These are phyloP conservation scores for Malassezia vespertilionis DNA, from an alignment of 1,284 basidiomycete species.

Conservation along the genomic window DNA sequence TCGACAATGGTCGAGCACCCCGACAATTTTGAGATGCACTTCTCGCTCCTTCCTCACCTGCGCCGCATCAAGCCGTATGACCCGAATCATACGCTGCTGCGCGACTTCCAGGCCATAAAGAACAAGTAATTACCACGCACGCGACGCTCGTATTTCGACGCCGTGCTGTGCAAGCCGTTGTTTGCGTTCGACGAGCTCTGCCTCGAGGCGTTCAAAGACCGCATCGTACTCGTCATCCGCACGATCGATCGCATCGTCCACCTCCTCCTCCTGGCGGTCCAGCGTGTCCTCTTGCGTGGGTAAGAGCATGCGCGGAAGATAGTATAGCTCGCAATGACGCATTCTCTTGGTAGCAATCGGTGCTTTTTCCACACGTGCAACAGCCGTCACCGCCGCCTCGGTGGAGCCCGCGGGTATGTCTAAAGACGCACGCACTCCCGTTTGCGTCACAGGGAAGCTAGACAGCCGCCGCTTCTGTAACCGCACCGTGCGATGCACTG, in stretches of 20 bases:
- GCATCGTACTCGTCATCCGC: slow-evolving; percentile 19
- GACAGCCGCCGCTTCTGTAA: slow-evolving; percentile 18
- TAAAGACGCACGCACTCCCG: not conserved
- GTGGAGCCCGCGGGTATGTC: not conserved
- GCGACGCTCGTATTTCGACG: not conserved
- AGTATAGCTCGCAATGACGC: slow-evolving; percentile 13
- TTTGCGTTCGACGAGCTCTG: slow-evolving; percentile 6
- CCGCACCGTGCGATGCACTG: slow-evolving; percentile 13
- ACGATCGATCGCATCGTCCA: slow-evolving; percentile 13
- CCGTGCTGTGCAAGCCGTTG: not conserved
- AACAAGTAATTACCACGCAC: slow-evolving; percentile 5
- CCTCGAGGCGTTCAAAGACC: slow-evolving; percentile 3
- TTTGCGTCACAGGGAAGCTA: slow-evolving; percentile 18
- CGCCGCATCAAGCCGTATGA: slow-evolving; percentile 19
- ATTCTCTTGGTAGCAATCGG: not conserved
- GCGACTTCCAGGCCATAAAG: slow-evolving; percentile 1
- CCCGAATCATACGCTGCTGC: slow-evolving; percentile 3
- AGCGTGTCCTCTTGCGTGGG: slow-evolving; percentile 17
- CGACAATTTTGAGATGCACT: slow-evolving; percentile 19
- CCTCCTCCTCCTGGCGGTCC: slow-evolving; percentile 18
- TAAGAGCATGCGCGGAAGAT: slow-evolving; percentile 17
- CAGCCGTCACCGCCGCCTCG: not conserved
- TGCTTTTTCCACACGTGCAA: slow-evolving; percentile 4
- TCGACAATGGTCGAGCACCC: slow-evolving; percentile 26
- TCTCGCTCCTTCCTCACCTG: slow-evolving; percentile 19